phyloP scores from a whole-genome alignment of 2,329 filamentous ascomycete species.

The Colletotrichum godetiae region DNA sequence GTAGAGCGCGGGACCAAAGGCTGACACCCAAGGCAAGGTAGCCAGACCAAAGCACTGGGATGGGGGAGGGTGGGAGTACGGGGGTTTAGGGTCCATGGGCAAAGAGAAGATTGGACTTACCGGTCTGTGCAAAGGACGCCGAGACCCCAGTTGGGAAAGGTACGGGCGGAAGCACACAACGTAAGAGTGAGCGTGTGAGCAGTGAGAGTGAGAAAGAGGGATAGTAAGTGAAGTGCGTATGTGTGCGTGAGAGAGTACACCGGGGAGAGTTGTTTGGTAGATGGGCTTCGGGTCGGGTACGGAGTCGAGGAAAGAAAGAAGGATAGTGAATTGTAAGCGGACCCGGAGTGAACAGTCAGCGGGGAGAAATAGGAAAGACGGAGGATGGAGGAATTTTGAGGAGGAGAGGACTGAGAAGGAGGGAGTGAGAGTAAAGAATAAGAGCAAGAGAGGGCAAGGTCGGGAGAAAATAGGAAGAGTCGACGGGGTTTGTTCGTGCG shows the following conservation, averaged over 20 bases:
- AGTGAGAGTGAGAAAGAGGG: not conserved
- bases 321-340: not conserved
- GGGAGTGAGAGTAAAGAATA: not conserved
- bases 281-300: not conserved
- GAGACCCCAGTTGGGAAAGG: not conserved
- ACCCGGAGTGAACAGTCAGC: not conserved
- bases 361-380: not conserved
- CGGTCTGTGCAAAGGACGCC: conserved; percentile 1
- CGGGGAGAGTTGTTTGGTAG: not conserved
- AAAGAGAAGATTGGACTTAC: not conserved
- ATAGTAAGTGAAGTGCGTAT: too few relatives aligned
- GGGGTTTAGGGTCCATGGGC: not conserved
- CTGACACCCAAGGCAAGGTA: not conserved
- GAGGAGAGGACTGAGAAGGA: not conserved
- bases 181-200: not conserved
- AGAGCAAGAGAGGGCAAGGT: not conserved
- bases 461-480: not conserved
- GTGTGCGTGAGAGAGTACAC: not conserved
- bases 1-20: not conserved
- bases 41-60: not conserved
- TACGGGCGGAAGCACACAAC: not conserved
- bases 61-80: not conserved
- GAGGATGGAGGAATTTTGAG: not conserved
- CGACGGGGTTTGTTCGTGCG: conserved; percentile 16
- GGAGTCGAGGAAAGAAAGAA: not conserved